A percentile compares a stretch with the other conserved stretches of the same genome.
These are phyloP conservation scores for Kuraishia hungarica DNA, from an alignment of 805 yeast genomes.

Conservation along the genomic window DNA sequence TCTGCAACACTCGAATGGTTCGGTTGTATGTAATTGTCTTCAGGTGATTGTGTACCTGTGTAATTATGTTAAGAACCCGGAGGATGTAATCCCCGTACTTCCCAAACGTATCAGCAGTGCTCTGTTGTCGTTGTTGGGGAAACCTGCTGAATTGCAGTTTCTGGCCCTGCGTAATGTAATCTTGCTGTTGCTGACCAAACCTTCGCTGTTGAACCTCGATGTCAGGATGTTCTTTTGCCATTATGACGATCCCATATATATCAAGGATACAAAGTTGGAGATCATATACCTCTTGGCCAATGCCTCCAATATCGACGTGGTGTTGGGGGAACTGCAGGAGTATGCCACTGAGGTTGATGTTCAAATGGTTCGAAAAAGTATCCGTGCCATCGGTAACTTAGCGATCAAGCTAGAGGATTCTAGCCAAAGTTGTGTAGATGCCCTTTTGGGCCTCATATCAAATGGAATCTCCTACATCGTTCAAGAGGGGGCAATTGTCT, in stretches of 20 bases:
- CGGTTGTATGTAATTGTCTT: conserved; percentile 72
- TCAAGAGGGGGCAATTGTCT: conserved; percentile 72
- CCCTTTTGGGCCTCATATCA: conserved; percentile 48
- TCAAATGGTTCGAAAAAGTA: conserved; percentile 80
- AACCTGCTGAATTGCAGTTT: conserved; percentile 80
- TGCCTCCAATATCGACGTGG: conserved; percentile 47
- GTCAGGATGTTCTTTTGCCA: conserved; percentile 78
- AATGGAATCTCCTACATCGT: conserved; percentile 66
- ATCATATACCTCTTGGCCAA: conserved; percentile 74
- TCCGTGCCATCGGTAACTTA: conserved; percentile 82
- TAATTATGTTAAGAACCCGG: conserved; percentile 58
- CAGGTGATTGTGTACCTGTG: conserved; percentile 64
- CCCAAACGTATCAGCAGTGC: conserved; percentile 59
- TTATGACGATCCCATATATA: conserved; percentile 78
- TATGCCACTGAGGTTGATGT: conserved; percentile 84
- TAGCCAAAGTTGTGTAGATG: conserved; percentile 55
- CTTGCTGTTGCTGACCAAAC: conserved; percentile 57
- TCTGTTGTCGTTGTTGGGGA: conserved; percentile 57
- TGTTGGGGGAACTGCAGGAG: conserved; percentile 70
- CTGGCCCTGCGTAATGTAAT: conserved; percentile 75
- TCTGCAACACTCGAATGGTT: conserved; percentile 70
- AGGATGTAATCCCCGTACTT: conserved; percentile 44
- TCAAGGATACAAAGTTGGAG: conserved; percentile 86
- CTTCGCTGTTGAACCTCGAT: conserved; percentile 51
- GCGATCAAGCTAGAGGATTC: conserved; percentile 67